Percentiles rank a stretch among this genome's conserved stretches.
phyloP scores from a whole-genome alignment of 257 asterid species.

The Fraxinus anomala region DNA sequence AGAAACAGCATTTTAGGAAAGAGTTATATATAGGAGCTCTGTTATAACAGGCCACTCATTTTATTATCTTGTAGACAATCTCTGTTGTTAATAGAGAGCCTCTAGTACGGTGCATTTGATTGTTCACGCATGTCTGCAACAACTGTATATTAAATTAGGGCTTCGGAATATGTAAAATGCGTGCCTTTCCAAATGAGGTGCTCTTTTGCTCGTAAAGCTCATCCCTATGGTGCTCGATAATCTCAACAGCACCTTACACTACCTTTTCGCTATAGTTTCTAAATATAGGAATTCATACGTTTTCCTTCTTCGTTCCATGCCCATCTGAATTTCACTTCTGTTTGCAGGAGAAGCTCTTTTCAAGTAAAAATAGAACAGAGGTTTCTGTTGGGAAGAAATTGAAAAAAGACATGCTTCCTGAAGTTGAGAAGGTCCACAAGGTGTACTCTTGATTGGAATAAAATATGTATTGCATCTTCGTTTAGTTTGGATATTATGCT shows the following conservation, averaged over 20 bases:
- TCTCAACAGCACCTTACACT: too few relatives aligned
- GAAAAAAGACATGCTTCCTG: constrained; percentile 83
- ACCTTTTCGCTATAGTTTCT: too few relatives aligned
- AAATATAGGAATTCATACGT: too few relatives aligned
- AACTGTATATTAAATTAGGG: neutral
- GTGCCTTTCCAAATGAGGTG: too few relatives aligned
- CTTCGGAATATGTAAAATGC: neutral
- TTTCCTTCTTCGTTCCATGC: neutral
- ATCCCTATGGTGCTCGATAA: neutral
- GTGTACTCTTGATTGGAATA: constrained; percentile 37
- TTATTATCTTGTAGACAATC: neutral
- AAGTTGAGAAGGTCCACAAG: constrained; percentile 93
- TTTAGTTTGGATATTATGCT: constrained; percentile 16
- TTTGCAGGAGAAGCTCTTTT: constrained; percentile 82
- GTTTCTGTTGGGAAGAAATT: constrained; percentile 85
- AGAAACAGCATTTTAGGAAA: neutral
- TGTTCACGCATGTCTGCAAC: neutral
- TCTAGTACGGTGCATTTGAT: neutral
- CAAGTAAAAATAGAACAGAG: constrained; percentile 89
- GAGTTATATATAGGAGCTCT: neutral
- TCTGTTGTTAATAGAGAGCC: constrained; percentile 1
- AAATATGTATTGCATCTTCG: constrained; percentile 17
- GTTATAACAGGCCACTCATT: neutral
- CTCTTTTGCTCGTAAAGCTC: neutral
- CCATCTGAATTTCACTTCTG: constrained; percentile 13